These are phyloP conservation scores for Cystobasidium pallidum DNA, from an alignment of 1,284 basidiomycete genomes.

Conservation along the genomic window DNA sequence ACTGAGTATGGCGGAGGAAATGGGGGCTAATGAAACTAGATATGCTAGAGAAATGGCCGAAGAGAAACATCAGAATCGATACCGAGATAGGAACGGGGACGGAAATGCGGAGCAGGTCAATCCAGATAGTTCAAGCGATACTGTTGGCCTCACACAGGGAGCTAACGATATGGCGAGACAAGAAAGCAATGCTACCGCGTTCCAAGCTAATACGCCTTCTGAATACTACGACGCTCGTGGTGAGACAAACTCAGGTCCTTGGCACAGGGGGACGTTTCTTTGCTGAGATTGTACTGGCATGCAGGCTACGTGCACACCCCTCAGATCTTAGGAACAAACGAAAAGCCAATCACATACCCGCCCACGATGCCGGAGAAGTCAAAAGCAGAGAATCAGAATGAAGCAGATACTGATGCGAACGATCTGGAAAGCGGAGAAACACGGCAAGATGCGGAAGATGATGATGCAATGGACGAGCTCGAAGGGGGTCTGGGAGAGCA, in stretches of 20 bases:
- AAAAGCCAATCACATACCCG: conserved; percentile 15
- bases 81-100: neutral
- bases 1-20: conserved; percentile 47
- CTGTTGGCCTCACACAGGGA: neutral
- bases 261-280: neutral
- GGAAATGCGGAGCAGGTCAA: neutral
- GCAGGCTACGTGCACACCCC: conserved; percentile 7
- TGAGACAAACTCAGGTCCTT: neutral
- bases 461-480: conserved; percentile 37
- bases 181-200: neutral
- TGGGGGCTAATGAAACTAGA: conserved; percentile 42
- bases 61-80: conserved; percentile 35
- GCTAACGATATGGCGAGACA: conserved; percentile 17
- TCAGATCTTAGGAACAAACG: neutral
- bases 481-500: conserved; percentile 30
- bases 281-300: neutral
- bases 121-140: conserved; percentile 5
- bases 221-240: conserved; percentile 19
- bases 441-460: conserved; percentile 7
- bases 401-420: neutral
- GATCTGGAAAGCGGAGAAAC: conserved; percentile 16
- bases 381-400: neutral
- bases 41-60: conserved; percentile 42
- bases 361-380: conserved; percentile 10
- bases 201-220: neutral